Conservation (phyloP, 352 stramenopile genomes). For the Phytophthora capsici region DNA sequence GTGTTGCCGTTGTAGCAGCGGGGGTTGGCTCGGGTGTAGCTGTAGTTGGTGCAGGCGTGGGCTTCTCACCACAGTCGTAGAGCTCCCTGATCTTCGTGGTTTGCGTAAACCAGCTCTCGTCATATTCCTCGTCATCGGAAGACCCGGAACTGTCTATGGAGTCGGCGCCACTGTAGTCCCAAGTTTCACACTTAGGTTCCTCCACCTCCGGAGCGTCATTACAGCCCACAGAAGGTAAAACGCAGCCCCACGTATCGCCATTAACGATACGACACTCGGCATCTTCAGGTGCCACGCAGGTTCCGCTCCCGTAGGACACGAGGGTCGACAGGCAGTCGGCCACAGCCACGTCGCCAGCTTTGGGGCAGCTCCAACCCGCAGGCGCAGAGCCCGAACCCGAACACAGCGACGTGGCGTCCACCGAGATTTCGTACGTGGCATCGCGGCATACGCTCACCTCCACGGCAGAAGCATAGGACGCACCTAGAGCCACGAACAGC, state of each 20-base stretch:
- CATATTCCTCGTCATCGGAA: constrained; percentile 33
- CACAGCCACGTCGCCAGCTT: constrained; percentile 40
- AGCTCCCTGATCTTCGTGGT: constrained; percentile 34
- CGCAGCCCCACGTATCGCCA: constrained; percentile 49
- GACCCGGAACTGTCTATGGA: constrained; percentile 23
- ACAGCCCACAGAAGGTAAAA: constrained; percentile 49
- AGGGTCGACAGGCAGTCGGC: constrained; percentile 47
- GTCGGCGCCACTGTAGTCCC: constrained; percentile 39
- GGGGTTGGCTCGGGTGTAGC: constrained; percentile 19
- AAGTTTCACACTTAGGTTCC: constrained; percentile 34
- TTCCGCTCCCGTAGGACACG: constrained; percentile 28
- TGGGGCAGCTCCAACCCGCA: constrained; percentile 40
- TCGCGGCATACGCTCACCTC: constrained; percentile 55
- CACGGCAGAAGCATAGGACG: constrained; percentile 7
- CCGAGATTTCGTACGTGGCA: constrained; percentile 45
- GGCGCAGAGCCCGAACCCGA: constrained; percentile 35
- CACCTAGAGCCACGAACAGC: constrained; percentile 15
- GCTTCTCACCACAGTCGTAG: constrained; percentile 30
- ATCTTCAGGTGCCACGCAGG: constrained; percentile 46
- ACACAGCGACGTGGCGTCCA: constrained; percentile 30
- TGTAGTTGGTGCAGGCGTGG: constrained; percentile 38
- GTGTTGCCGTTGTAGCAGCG: constrained; percentile 9
- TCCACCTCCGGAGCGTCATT: constrained; percentile 1
- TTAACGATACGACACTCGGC: constrained; percentile 43
- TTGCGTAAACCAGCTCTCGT: constrained; percentile 43